Percentiles rank a stretch among this genome's conserved stretches.
Conservation (phyloP, 2,329 filamentous ascomycete species). For the Botrytis fabae region DNA sequence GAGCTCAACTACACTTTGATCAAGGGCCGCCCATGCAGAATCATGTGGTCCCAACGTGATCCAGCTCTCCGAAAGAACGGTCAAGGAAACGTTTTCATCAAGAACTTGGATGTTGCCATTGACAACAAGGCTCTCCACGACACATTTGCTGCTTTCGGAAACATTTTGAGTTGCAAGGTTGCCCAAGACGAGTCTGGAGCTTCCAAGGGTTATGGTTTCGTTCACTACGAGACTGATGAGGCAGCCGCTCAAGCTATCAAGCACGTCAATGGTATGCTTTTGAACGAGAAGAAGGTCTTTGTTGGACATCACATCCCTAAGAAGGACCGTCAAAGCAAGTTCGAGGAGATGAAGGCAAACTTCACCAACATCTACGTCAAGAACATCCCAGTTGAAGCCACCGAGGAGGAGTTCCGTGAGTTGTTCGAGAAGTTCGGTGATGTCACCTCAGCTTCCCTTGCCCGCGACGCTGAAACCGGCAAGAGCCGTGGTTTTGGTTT, state of each 20-base stretch:
- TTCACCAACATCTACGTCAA: conserved; percentile 99
- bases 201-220: conserved; percentile 99
- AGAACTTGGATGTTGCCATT: conserved; percentile 97
- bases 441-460: conserved; percentile 92
- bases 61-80: conserved; percentile 98
- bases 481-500: conserved; percentile 96
- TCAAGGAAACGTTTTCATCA: conserved; percentile 99
- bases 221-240: conserved; percentile 99
- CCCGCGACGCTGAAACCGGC: conserved; percentile 77
- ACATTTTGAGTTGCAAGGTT: conserved; percentile 99
- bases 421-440: conserved; percentile 91
- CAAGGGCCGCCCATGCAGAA: conserved; percentile 97
- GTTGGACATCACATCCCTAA: conserved; percentile 99
- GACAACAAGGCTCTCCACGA: conserved; percentile 99
- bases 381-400: conserved; percentile 84
- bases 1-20: conserved; percentile 99
- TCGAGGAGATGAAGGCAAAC: conserved; percentile 99
- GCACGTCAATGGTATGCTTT: conserved; percentile 98
- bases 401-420: conserved; percentile 90
- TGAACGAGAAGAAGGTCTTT: conserved; percentile 99
- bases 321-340: conserved; percentile 99
- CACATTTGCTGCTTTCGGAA: conserved; percentile 97
- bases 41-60: conserved; percentile 99
- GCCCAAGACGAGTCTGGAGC: conserved; percentile 94
- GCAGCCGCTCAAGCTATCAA: conserved; percentile 96